phyloP scores from a whole-genome alignment of 257 asterid species.

The Solanum habrochaites region DNA sequence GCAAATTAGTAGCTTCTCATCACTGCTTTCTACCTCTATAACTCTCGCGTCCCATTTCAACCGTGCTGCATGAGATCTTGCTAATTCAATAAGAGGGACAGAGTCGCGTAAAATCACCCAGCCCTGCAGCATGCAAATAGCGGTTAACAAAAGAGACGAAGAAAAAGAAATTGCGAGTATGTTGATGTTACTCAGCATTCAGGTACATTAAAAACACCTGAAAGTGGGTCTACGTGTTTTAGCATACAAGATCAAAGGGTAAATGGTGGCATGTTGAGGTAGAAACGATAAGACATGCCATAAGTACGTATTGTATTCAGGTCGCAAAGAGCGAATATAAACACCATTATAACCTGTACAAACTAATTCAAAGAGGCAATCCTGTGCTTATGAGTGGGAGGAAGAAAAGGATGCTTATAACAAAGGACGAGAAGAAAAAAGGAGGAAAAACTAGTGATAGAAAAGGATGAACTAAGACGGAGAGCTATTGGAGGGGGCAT shows the following conservation, averaged over 20 bases:
- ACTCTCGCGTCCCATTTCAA: slow-evolving; percentile 98
- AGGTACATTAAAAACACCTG: neutral
- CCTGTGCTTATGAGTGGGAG: neutral
- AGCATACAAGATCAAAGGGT: neutral
- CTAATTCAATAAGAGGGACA: slow-evolving; percentile 55
- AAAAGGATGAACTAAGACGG: neutral
- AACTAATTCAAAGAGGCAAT: neutral
- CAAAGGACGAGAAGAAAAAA: neutral
- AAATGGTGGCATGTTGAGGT: neutral
- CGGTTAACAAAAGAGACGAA: neutral
- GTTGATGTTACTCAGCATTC: neutral
- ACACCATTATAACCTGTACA: neutral
- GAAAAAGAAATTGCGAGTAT: neutral
- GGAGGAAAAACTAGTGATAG: neutral
- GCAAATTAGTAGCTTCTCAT: slow-evolving; percentile 87
- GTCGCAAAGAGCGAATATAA: neutral
- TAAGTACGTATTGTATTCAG: neutral
- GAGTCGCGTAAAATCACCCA: slow-evolving; percentile 81
- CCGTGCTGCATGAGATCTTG: slow-evolving; percentile 63
- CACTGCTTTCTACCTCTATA: slow-evolving; percentile 76
- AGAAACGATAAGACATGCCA: neutral
- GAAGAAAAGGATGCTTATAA: neutral
- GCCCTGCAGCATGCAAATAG: slow-evolving; percentile 42
- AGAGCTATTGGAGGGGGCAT: neutral
- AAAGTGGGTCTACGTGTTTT: neutral